A percentile compares a stretch with the other conserved stretches of the same genome.
Evolutionary conservation across 345 rosid species (phyloP).

Genomic region (Ceriops decandra): DNA sequence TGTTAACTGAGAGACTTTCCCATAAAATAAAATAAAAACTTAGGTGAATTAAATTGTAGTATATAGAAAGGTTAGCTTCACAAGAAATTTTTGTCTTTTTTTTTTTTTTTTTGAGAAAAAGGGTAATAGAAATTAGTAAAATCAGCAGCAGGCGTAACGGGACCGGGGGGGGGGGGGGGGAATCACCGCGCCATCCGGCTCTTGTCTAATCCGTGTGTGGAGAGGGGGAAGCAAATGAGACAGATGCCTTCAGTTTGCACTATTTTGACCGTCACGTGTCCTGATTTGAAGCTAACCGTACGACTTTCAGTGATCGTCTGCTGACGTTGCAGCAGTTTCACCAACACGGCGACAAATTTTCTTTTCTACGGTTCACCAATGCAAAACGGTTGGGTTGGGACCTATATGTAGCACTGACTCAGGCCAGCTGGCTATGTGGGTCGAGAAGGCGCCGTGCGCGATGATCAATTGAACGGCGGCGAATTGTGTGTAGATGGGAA

Average conservation of each 20-base stretch:
- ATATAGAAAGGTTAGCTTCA: neutral
- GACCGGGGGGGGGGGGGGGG: conserved; percentile 1
- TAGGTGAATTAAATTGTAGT: neutral
- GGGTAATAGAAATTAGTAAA: neutral
- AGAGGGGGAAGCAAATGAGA: conserved; percentile 39
- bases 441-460: too few relatives aligned
- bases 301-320: conserved; percentile 5
- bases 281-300: neutral
- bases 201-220: conserved; percentile 46
- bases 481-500: too few relatives aligned
- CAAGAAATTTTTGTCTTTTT: too few relatives aligned
- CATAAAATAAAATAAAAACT: too few relatives aligned
- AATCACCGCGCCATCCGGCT: conserved; percentile 57
- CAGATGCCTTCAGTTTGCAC: conserved; percentile 18
- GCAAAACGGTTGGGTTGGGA: too few relatives aligned
- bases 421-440: too few relatives aligned
- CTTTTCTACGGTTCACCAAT: neutral
- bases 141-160: conserved; percentile 38
- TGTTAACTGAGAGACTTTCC: too few relatives aligned
- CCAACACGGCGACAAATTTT: neutral
- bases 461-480: too few relatives aligned
- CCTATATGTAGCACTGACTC: too few relatives aligned
- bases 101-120: neutral
- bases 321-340: conserved; percentile 22
- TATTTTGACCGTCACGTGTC: conserved; percentile 30